Base-by-base conservation (phyloP, 305 asterid genomes). In the Fraxinus sp. region DNA sequence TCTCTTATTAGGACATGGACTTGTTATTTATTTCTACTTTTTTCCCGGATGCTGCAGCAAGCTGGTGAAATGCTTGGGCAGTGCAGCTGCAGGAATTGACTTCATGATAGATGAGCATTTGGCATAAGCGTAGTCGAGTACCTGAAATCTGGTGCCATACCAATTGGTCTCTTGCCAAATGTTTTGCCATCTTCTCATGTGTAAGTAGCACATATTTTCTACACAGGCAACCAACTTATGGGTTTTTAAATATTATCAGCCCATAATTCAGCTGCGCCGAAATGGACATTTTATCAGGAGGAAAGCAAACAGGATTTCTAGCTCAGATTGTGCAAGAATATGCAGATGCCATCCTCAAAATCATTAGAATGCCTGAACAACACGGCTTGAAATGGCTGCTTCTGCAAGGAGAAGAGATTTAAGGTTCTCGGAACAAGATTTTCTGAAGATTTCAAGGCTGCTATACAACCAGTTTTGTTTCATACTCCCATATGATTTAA, bases 81-180 rank as follows among this genome's bases (percentile, higher is more conserved):
- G 89, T 49, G 97, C 98, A 14, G 83, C 92, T 77, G 91, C 89
- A 4, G 98, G 99, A 75, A 87, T 94, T 81, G 98, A 96, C 87
- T 92, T 98, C 81, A 94, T 96, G 98, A 89, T 86, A 78, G 99
- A 96, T 68, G 99, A 96, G 88, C 99, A 96, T 86, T 94, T 82
- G 99, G 99, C 85, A 96, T 96, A 77, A 85, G 99, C 77, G 97
- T 96, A 71, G 99, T 94, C 81, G 97, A 94, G 87, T 93, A 90
- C 91, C 93, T 96, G 97, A 98, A 97, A 81, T 91, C 97, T 18
- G 98, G 98, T 20, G 95, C 98, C 72, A 93, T 96, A 84, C 95
- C 98, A 71, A 93, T 96, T 84, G 97, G 98, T 92, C 24, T 0
- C 93, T 89, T 49, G 73, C 71, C 74, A n/a, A 14, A 80, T 82